These are phyloP conservation scores for Pisolithus orientalis DNA, from an alignment of 768 basidiomycete species.

Conservation along the genomic window DNA sequence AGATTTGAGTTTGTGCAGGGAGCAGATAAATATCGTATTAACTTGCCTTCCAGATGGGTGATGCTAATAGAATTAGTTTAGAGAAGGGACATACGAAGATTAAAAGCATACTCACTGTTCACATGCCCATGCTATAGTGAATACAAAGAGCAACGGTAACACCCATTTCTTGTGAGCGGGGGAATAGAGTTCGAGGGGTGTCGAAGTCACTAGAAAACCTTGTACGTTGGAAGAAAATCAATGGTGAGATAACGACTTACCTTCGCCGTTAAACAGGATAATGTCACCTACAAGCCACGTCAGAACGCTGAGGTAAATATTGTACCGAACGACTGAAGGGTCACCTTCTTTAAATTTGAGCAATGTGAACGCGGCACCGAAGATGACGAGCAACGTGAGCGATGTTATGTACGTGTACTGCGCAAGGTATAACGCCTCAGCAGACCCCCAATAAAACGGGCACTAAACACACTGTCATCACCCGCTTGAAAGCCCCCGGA, in stretches of 20 bases:
- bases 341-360: slow-evolving; percentile 73
- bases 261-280: slow-evolving; percentile 3
- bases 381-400: slow-evolving; percentile 59
- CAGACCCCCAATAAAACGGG: background rate
- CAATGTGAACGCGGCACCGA: slow-evolving; percentile 52
- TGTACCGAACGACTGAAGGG: slow-evolving; percentile 1
- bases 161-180: slow-evolving; percentile 44
- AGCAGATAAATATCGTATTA: background rate
- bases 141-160: slow-evolving; percentile 62
- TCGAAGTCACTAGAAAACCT: slow-evolving; percentile 43
- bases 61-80: slow-evolving; percentile 35
- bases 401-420: slow-evolving; percentile 78
- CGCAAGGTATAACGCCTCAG: slow-evolving; percentile 9
- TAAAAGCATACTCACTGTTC: slow-evolving; percentile 52
- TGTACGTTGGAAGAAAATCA: slow-evolving; percentile 3
- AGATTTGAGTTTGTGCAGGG: slow-evolving; percentile 1
- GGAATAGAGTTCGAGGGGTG: slow-evolving; percentile 49
- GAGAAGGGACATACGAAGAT: slow-evolving; percentile 1
- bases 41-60: slow-evolving; percentile 74
- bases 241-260: slow-evolving; percentile 5
- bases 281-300: slow-evolving; percentile 11
- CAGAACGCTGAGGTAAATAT: background rate
- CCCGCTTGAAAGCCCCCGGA: slow-evolving; percentile 79
- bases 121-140: slow-evolving; percentile 70
- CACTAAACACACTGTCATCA: slow-evolving; percentile 71